Evolutionary conservation across 257 asterid species (phyloP).

Genomic region (Lantana camara): DNA sequence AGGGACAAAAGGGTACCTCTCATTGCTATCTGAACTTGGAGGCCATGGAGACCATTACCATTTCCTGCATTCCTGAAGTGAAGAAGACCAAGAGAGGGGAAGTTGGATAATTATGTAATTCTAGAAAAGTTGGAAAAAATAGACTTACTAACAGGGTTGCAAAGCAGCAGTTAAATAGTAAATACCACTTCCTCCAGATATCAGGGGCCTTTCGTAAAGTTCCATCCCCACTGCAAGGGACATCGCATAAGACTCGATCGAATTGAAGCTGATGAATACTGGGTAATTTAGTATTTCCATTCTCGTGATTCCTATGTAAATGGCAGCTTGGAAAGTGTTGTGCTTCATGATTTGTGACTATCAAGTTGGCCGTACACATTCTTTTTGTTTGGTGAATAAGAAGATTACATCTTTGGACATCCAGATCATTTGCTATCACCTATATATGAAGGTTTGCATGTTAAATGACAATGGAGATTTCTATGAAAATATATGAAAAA

Average conservation of each 20-base stretch:
- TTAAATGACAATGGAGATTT: not conserved
- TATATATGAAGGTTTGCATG: slow-evolving; percentile 37
- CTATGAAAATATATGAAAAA: slow-evolving; percentile 10
- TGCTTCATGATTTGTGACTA: slow-evolving; percentile 99
- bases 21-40: slow-evolving; percentile 96
- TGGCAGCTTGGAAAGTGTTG: slow-evolving; percentile 97
- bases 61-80: slow-evolving; percentile 75
- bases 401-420: slow-evolving; percentile 96
- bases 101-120: slow-evolving; percentile 5
- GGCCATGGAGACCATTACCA: slow-evolving; percentile 92
- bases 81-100: slow-evolving; percentile 14
- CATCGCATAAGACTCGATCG: slow-evolving; percentile 98
- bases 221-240: slow-evolving; percentile 99
- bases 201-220: slow-evolving; percentile 99
- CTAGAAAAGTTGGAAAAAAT: not conserved
- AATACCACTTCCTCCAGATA: slow-evolving; percentile 96
- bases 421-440: slow-evolving; percentile 96
- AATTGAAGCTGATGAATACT: slow-evolving; percentile 73
- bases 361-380: slow-evolving; percentile 96
- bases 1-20: slow-evolving; percentile 53
- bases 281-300: slow-evolving; percentile 44
- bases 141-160: not conserved
- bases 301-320: slow-evolving; percentile 46
- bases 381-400: slow-evolving; percentile 99
- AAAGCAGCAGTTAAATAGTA: slow-evolving; percentile 23